Evolutionary conservation across 495 filamentous ascomycete species (phyloP), one percentile per base, ranked within the genome.

Genomic region (Rhypophila decipiens): DNA sequence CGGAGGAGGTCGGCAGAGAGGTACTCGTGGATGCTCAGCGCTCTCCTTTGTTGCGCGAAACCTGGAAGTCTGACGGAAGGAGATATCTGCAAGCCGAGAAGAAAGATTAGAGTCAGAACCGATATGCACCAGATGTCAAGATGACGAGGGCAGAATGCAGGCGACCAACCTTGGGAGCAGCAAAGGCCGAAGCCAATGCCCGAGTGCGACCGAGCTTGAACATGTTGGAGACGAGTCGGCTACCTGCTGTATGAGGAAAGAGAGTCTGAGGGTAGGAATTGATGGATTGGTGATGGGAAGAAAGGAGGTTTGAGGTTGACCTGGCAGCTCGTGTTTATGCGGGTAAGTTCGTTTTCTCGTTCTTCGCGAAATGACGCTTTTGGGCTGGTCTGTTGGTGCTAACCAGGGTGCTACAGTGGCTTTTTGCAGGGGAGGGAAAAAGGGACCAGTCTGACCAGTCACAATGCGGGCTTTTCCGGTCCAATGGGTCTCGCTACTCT

Each of bases 1-100:
- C 87, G 84, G 57, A 98, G 77, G 44, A 98, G 82, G 52, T 86
- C 83, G 55, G 89, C 88, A 41, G 93, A 95, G 60, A 90, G 82
- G 75, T 96, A 96, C 72, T 98, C 93, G 75, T 98, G 93, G 56
- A 97, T 95, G 52, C 88, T 90, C 55, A 98, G 80, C 54, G 84
- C 83, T 67, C 93, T 83, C 73, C 83, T 50, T 59, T 64, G 91
- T 63, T 73, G 72, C 37, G 69, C 64, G 39, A 71, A 33, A 49
- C 66, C 63, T 42, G 66, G 63, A 50, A 71, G 59, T 65, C 71
- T 68, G 59, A 61, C 42, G 43, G 67, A 57, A 56, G 71, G 69
- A 24, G 69, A 55, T 47, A 66, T 50, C 51, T 66, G 63, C 13
- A 48, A 55, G 13, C 35, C 1, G 20, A 23, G 17, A 7, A 29